Percentiles rank a stretch among this genome's conserved stretches.
These are phyloP conservation scores for Mortierella polycephala DNA, from an alignment of 371 early-diverging fungal genomes.

Conservation along the genomic window DNA sequence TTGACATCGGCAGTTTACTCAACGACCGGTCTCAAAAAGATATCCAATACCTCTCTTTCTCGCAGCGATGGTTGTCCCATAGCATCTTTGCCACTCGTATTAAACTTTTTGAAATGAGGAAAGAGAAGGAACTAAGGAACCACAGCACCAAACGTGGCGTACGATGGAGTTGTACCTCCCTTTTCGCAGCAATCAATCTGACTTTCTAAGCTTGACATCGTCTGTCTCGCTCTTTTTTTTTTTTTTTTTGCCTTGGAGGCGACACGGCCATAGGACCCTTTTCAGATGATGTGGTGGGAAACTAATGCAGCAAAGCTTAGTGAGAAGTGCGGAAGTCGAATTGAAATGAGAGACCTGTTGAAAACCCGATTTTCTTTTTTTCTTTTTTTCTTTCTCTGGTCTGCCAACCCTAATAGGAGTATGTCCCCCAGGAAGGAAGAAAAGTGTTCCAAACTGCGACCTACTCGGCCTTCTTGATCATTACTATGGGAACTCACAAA, in stretches of 20 bases:
- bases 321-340: not conserved
- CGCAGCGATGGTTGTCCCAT: too few species aligned
- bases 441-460: constrained; percentile 12
- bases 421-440: constrained; percentile 19
- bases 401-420: constrained; percentile 15
- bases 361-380: not conserved
- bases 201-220: not conserved
- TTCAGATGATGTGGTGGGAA: not conserved
- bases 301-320: not conserved
- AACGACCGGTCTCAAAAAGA: too few species aligned
- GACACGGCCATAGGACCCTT: constrained; percentile 9
- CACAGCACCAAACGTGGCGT: constrained; percentile 30
- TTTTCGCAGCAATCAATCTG: not conserved
- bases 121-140: not conserved
- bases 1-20: too few species aligned
- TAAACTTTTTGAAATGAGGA: constrained; percentile 2
- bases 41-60: too few species aligned
- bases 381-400: not conserved
- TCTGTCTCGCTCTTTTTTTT: not conserved
- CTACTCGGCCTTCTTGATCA: too few species aligned
- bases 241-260: not conserved
- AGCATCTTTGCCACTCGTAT: not conserved
- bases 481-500: too few species aligned
- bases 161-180: constrained; percentile 13
- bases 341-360: not conserved